Evolutionary conservation across 305 asterid species (phyloP).

Genomic region (Fraxinus sp.): DNA sequence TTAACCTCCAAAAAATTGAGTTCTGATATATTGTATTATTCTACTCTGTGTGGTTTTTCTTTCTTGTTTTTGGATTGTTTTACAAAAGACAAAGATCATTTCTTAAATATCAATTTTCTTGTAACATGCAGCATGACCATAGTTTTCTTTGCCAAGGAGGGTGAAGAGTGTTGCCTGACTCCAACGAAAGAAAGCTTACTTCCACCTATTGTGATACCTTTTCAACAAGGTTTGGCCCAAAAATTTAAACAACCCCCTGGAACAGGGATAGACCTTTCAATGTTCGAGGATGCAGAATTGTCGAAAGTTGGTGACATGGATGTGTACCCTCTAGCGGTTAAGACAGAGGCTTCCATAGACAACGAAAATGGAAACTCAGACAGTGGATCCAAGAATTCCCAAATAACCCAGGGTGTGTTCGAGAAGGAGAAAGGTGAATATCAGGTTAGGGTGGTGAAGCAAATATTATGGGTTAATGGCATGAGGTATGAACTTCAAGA

Average conservation of each 20-base stretch:
- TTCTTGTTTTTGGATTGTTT: not conserved
- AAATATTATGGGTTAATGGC: conserved; percentile 86
- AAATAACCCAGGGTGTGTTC: conserved; percentile 86
- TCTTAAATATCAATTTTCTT: conserved; percentile 9
- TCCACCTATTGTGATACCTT: conserved; percentile 67
- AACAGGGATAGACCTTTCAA: conserved; percentile 75
- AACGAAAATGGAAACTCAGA: conserved; percentile 44
- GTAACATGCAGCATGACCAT: conserved; percentile 71
- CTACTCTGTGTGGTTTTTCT: not conserved
- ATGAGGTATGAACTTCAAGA: conserved; percentile 92
- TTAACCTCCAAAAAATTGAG: not conserved
- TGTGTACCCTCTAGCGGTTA: conserved; percentile 78
- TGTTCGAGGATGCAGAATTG: conserved; percentile 59
- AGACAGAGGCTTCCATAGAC: conserved; percentile 72
- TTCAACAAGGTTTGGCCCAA: conserved; percentile 81
- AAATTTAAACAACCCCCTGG: conserved; percentile 81
- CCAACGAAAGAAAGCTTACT: conserved; percentile 59
- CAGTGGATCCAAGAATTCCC: conserved; percentile 66
- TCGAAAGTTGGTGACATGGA: conserved; percentile 59
- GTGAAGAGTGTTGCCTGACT: conserved; percentile 72
- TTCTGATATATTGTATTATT: not conserved
- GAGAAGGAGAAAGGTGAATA: conserved; percentile 88
- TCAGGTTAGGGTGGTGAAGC: conserved; percentile 88
- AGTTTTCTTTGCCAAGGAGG: conserved; percentile 86
- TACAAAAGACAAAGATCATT: not conserved